phyloP scores from a whole-genome alignment of 2,329 filamentous ascomycete species.

The Penicillium paneum region DNA sequence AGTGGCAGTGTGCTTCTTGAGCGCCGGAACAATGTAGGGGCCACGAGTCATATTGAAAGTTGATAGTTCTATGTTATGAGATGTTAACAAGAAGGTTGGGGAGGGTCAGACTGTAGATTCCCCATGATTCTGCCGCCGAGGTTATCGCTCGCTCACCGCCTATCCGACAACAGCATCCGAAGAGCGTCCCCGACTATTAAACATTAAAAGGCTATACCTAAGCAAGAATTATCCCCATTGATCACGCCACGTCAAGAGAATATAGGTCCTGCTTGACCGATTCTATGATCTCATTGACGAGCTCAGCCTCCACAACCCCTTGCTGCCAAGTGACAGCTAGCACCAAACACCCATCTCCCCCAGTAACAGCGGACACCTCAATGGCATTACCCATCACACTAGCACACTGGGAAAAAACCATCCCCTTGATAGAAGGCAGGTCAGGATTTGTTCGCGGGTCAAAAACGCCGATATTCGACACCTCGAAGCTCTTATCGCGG shows the following conservation, averaged over 20 bases:
- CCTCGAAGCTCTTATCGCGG: constrained; percentile 41
- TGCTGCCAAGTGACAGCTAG: constrained; percentile 44
- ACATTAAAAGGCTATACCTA: not conserved
- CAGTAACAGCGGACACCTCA: constrained; percentile 42
- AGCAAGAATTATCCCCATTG: not conserved
- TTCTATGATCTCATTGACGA: constrained; percentile 22
- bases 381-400: constrained; percentile 40
- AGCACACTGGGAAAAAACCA: constrained; percentile 47
- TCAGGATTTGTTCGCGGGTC: constrained; percentile 10
- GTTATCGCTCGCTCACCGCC: constrained; percentile 24
- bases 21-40: constrained; percentile 71
- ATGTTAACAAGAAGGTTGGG: not conserved
- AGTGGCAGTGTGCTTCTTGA: constrained; percentile 83
- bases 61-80: not conserved
- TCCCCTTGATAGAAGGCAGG: constrained; percentile 35
- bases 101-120: not conserved
- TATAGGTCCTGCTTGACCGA: constrained; percentile 16
- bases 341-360: constrained; percentile 44
- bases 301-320: constrained; percentile 31
- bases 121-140: constrained; percentile 28
- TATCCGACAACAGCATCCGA: not conserved
- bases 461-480: constrained; percentile 48
- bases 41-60: constrained; percentile 45
- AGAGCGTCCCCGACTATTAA: not conserved
- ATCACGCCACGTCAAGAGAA: not conserved